A percentile compares a stretch with the other conserved stretches of the same genome.
These are phyloP conservation scores for Candida ulmi DNA, from an alignment of 805 yeast genomes.

Conservation along the genomic window DNA sequence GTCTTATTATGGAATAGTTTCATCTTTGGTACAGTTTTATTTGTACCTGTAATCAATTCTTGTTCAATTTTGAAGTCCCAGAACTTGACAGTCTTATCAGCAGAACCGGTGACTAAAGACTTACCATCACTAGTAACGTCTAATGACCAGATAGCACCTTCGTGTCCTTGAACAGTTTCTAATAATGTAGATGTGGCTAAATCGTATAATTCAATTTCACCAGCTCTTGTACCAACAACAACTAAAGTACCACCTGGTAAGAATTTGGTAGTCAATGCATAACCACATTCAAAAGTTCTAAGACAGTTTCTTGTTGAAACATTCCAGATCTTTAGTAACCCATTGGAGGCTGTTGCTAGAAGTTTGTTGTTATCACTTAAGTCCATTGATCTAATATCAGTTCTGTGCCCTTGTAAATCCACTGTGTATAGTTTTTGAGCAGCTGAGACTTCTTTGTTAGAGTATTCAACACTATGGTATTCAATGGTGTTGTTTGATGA, in stretches of 20 bases:
- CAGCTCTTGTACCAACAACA: conserved; percentile 84
- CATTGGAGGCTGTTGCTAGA: conserved; percentile 87
- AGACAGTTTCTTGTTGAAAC: conserved; percentile 65
- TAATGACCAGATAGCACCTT: conserved; percentile 83
- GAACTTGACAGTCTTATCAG: conserved; percentile 83
- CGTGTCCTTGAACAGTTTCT: conserved; percentile 73
- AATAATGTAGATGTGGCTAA: conserved; percentile 74
- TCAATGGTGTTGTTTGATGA: conserved; percentile 74
- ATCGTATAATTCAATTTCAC: conserved; percentile 79
- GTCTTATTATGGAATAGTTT: conserved; percentile 71
- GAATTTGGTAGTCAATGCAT: conserved; percentile 73
- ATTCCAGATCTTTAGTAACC: conserved; percentile 87
- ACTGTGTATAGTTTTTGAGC: conserved; percentile 49
- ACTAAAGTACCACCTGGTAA: conserved; percentile 89
- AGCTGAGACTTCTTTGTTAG: conserved; percentile 42
- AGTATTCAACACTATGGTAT: conserved; percentile 58
- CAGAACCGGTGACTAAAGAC: conserved; percentile 84
- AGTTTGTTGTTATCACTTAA: conserved; percentile 76
- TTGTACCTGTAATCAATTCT: conserved; percentile 68
- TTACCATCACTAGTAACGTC: conserved; percentile 85
- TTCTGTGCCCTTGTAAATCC: conserved; percentile 81
- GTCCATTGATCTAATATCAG: conserved; percentile 81
- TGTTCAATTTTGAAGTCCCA: conserved; percentile 77
- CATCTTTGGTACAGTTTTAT: conserved; percentile 44
- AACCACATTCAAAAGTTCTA: conserved; percentile 85